phyloP scores from a whole-genome alignment of 176 grass and related monocot genomes.

The Tillandsia leiboldiana region DNA sequence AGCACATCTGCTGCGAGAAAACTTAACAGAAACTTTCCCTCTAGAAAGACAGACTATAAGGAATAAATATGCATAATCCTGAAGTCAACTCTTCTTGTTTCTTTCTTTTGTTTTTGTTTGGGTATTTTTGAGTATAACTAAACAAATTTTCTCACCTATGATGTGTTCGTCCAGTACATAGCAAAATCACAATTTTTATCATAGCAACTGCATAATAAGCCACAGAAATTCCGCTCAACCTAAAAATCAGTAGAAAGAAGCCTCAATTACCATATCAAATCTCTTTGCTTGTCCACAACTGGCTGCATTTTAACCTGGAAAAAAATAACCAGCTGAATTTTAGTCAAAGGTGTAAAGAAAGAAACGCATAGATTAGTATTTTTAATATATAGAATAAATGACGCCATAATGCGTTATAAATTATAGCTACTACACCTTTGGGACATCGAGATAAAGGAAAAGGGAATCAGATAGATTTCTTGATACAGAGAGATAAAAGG shows the following conservation, averaged over 20 bases:
- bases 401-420: too few relatives aligned
- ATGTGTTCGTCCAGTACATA: background rate
- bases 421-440: too few relatives aligned
- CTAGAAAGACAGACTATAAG: background rate
- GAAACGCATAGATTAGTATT: background rate
- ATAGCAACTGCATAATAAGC: background rate
- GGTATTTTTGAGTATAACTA: background rate
- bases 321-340: constrained; percentile 4
- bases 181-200: background rate
- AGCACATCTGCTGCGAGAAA: too few relatives aligned
- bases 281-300: constrained; percentile 45
- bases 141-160: background rate
- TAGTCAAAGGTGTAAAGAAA: background rate
- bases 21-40: background rate
- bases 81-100: background rate
- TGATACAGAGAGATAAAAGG: background rate
- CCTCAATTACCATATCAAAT: constrained; percentile 69
- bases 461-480: background rate
- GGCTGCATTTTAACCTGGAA: constrained; percentile 95
- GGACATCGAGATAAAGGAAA: too few relatives aligned
- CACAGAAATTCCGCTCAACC: background rate
- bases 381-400: background rate
- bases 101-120: background rate
- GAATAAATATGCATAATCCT: background rate
- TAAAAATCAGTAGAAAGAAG: background rate